These are phyloP conservation scores for Cystobasidium tubakii DNA, from an alignment of 768 basidiomycete species.

Conservation along the genomic window DNA sequence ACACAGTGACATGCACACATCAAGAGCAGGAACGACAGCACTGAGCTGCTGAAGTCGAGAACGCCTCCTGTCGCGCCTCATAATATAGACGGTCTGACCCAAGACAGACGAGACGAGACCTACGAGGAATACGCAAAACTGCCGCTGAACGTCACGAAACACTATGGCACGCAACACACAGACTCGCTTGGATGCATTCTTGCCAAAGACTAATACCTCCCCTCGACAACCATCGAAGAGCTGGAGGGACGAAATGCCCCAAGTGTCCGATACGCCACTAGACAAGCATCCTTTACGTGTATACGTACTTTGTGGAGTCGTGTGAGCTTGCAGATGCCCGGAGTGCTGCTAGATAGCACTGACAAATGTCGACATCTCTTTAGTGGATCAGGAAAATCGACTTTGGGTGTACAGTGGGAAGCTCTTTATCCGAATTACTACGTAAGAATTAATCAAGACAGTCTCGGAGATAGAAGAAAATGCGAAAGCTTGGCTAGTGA, in stretches of 20 bases:
- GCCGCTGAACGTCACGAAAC: not conserved
- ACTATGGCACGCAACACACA: not conserved
- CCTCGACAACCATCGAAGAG: not conserved
- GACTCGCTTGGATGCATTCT: constrained; percentile 25
- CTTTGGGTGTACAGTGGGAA: constrained; percentile 30
- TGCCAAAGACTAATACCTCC: not conserved
- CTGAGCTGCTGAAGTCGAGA: no score
- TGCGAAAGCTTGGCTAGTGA: constrained; percentile 27
- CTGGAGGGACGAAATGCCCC: constrained; percentile 2
- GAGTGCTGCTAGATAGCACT: no score
- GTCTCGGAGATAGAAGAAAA: constrained; percentile 25
- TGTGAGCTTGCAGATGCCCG: not conserved
- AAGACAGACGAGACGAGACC: no score
- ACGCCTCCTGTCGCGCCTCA: no score
- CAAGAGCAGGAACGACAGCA: no score
- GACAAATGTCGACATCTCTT: not conserved
- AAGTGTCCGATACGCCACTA: not conserved
- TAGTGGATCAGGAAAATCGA: constrained; percentile 36
- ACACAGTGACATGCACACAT: no score
- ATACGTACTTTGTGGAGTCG: constrained; percentile 29
- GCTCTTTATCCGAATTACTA: constrained; percentile 27
- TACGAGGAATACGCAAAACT: no score
- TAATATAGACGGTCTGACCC: no score
- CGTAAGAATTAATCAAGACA: constrained; percentile 30
- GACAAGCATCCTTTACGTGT: constrained; percentile 7